Evolutionary conservation across 176 grass and related monocot species (phyloP).

Genomic region (Musa itinerans): DNA sequence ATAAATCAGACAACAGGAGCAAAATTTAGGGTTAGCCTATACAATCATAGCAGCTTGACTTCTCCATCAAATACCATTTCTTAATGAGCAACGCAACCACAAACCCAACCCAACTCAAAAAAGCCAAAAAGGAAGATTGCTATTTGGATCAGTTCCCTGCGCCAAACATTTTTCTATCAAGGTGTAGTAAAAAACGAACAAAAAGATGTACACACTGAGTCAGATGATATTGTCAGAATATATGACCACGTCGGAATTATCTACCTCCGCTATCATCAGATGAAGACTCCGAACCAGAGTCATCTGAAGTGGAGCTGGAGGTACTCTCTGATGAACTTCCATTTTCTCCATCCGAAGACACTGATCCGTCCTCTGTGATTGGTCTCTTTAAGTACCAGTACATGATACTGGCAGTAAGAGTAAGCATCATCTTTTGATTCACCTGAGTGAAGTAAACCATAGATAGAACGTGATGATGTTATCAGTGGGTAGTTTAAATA

Average conservation of each 20-base stretch:
- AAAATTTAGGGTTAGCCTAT: slow-evolving; percentile 8
- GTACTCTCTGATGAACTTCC: slow-evolving; percentile 58
- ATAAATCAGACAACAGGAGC: not conserved
- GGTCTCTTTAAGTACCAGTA: slow-evolving; percentile 92
- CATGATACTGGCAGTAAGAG: slow-evolving; percentile 94
- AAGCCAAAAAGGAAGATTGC: not conserved
- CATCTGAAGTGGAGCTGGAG: slow-evolving; percentile 64
- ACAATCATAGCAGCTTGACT: slow-evolving; percentile 5
- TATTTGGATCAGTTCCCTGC: not conserved
- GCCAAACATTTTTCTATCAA: not conserved
- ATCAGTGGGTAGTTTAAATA: not conserved
- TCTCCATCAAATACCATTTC: not conserved
- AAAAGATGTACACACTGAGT: not conserved
- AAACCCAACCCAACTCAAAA: not conserved
- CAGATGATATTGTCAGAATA: not conserved
- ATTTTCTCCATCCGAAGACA: slow-evolving; percentile 47
- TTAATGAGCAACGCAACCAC: not conserved
- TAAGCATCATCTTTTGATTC: slow-evolving; percentile 96
- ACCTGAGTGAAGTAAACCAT: slow-evolving; percentile 37
- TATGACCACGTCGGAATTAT: slow-evolving; percentile 13
- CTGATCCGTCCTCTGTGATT: slow-evolving; percentile 25
- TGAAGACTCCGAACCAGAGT: slow-evolving; percentile 83
- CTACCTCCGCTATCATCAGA: slow-evolving; percentile 52
- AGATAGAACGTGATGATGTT: slow-evolving; percentile 11
- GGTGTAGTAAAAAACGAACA: not conserved